Percentiles rank a stretch among this genome's conserved stretches.
These are phyloP conservation scores for Ensete glaucum DNA, from an alignment of 176 grass and related monocot genomes.

Conservation along the genomic window DNA sequence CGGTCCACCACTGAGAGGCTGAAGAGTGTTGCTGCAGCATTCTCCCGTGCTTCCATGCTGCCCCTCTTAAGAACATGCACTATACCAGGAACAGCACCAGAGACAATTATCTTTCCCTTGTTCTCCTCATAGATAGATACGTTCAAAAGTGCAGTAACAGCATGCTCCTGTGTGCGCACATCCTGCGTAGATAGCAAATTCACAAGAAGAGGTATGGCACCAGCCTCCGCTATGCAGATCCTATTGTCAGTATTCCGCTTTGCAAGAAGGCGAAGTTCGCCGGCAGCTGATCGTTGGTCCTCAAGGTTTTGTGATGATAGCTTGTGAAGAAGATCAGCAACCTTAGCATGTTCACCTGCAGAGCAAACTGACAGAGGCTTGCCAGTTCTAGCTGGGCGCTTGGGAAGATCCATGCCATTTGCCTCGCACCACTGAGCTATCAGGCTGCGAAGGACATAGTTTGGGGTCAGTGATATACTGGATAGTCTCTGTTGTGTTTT, in stretches of 20 bases:
- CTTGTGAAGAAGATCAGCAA: constrained; percentile 9
- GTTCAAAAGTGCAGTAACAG: constrained; percentile 20
- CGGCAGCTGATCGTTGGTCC: constrained; percentile 13
- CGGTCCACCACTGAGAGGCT: constrained; percentile 21
- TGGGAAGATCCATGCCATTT: constrained; percentile 15
- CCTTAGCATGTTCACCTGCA: constrained; percentile 10
- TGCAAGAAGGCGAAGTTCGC: constrained; percentile 17
- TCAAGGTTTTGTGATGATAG: constrained; percentile 10
- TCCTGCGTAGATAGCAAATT: constrained; percentile 5
- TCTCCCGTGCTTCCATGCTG: constrained; percentile 25
- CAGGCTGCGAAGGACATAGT: constrained; percentile 20
- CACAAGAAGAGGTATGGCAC: constrained; percentile 18
- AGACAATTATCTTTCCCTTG: constrained; percentile 13
- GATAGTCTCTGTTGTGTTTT: constrained; percentile 15
- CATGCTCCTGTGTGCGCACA: constrained; percentile 15
- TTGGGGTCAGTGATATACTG: constrained; percentile 11
- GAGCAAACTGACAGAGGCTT: constrained; percentile 1
- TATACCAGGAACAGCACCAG: constrained; percentile 16
- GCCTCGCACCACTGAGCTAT: constrained; percentile 16
- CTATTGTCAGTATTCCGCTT: constrained; percentile 18
- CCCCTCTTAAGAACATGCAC: constrained; percentile 12
- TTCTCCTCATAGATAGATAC: constrained; percentile 20
- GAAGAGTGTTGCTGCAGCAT: constrained; percentile 16
- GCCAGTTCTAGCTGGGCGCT: constrained; percentile 1
- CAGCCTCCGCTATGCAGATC: constrained; percentile 12